Conservation (phyloP, 805 yeast genomes). For the Zygotorulaspora florentina region DNA sequence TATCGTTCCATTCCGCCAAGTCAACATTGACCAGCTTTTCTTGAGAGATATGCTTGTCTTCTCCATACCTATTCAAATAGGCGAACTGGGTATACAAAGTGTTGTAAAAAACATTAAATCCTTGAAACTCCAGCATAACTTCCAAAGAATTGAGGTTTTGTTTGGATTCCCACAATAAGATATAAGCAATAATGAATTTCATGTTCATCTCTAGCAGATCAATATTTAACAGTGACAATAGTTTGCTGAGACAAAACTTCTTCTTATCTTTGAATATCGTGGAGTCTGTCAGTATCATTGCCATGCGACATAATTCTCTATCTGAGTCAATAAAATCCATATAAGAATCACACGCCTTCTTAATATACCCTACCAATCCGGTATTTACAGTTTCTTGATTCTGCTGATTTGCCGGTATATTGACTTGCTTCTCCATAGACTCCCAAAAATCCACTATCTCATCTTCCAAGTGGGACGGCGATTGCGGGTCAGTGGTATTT, state of each 20-base stretch:
- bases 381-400: conserved; percentile 22
- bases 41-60: conserved; percentile 16
- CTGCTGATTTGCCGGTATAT: conserved; percentile 8
- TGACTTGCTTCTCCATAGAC: conserved; percentile 24
- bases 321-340: conserved; percentile 27
- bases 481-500: conserved; percentile 21
- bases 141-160: conserved; percentile 41
- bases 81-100: conserved; percentile 39
- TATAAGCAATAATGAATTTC: conserved; percentile 41
- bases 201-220: conserved; percentile 35
- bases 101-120: conserved; percentile 44
- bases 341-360: conserved; percentile 28
- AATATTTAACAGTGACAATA: conserved; percentile 43
- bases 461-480: conserved; percentile 14
- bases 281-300: conserved; percentile 34
- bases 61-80: conserved; percentile 31
- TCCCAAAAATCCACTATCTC: conserved; percentile 28
- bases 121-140: conserved; percentile 48
- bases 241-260: conserved; percentile 47
- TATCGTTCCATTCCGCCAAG: conserved; percentile 18
- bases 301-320: conserved; percentile 37
- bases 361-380: conserved; percentile 28
- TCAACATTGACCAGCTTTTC: conserved; percentile 5
- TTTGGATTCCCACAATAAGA: conserved; percentile 44
- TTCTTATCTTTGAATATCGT: conserved; percentile 36